Percentiles rank a stretch among this genome's conserved stretches.
Conservation (phyloP, 495 filamentous ascomycete species). For the Daldinia loculata region DNA sequence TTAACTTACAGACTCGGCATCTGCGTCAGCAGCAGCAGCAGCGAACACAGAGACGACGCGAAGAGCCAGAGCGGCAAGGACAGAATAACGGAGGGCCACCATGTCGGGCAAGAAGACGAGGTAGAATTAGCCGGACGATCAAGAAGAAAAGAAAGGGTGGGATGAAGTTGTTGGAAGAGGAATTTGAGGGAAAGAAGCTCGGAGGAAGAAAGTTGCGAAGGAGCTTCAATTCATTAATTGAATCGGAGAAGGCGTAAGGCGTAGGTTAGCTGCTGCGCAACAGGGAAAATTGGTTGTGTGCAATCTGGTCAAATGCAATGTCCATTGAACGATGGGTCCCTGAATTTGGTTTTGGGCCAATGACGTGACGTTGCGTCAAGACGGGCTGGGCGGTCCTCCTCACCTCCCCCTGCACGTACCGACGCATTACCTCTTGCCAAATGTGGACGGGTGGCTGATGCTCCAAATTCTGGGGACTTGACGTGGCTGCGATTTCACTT, state of each 20-base stretch:
- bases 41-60: constrained; percentile 70
- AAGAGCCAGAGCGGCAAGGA: constrained; percentile 74
- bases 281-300: constrained; percentile 10
- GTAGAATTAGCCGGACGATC: constrained; percentile 1
- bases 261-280: constrained; percentile 1
- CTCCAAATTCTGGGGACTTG: background rate
- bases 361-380: constrained; percentile 36
- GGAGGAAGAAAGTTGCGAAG: constrained; percentile 2
- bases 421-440: constrained; percentile 14
- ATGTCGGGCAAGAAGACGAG: constrained; percentile 58
- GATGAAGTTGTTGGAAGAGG: constrained; percentile 8
- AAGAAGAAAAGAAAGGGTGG: constrained; percentile 32
- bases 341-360: constrained; percentile 25
- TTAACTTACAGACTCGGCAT: constrained; percentile 60
- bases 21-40: constrained; percentile 57
- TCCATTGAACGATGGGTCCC: constrained; percentile 27
- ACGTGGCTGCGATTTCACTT: background rate
- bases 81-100: constrained; percentile 76
- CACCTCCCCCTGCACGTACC: background rate
- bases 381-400: background rate
- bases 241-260: background rate
- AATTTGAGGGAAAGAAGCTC: constrained; percentile 9
- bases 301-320: constrained; percentile 43
- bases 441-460: constrained; percentile 24
- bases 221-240: constrained; percentile 24